Evolutionary conservation across 2,329 filamentous ascomycete genomes (phyloP).

Genomic region (Cladosporium sp.): DNA sequence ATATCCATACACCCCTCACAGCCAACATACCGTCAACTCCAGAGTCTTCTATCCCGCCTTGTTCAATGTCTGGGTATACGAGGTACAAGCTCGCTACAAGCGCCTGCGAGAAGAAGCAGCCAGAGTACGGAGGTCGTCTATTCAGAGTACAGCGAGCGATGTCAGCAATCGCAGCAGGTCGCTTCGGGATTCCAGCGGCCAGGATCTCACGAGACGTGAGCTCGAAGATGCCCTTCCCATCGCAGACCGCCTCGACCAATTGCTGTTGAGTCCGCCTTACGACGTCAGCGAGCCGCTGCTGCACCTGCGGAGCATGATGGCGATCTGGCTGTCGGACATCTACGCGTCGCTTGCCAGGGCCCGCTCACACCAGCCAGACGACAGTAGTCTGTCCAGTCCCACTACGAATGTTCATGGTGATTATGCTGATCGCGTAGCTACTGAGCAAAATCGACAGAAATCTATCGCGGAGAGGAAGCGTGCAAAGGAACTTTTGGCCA

Average conservation of each 20-base stretch:
- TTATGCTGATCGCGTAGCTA: background rate
- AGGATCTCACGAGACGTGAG: constrained; percentile 34
- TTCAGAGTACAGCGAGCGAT: constrained; percentile 18
- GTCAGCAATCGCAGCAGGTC: constrained; percentile 8
- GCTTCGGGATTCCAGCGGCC: background rate
- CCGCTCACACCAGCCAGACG: background rate
- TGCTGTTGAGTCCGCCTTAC: constrained; percentile 68
- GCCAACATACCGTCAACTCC: constrained; percentile 58
- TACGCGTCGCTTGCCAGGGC: constrained; percentile 14
- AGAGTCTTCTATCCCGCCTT: constrained; percentile 78
- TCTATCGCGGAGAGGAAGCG: background rate
- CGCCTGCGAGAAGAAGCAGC: constrained; percentile 30
- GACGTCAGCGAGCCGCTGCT: constrained; percentile 64
- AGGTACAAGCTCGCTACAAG: constrained; percentile 59
- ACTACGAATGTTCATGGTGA: background rate
- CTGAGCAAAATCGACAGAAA: constrained; percentile 4
- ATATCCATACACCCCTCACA: constrained; percentile 63
- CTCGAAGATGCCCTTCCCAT: constrained; percentile 59
- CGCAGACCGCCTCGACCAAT: constrained; percentile 63
- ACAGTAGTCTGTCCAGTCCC: background rate
- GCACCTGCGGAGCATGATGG: constrained; percentile 67
- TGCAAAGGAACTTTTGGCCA: constrained; percentile 1
- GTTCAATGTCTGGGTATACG: constrained; percentile 76
- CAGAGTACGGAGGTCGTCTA: constrained; percentile 13
- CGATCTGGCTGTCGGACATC: constrained; percentile 72